These are phyloP conservation scores for Coemansia sp. DNA, from an alignment of 371 early-diverging fungal genomes.

Conservation along the genomic window DNA sequence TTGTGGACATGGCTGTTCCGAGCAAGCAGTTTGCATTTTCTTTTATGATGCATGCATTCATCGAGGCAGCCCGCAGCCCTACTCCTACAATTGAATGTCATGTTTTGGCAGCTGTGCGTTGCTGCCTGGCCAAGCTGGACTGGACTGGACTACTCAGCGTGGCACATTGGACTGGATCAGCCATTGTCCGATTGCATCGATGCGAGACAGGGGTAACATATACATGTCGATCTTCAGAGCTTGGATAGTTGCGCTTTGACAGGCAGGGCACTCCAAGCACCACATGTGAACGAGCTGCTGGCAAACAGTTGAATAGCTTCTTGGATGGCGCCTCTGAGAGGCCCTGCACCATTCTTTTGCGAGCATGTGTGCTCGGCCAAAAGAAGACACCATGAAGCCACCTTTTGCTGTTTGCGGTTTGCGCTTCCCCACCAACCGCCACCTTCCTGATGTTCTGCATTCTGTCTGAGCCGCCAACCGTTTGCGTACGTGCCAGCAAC, in stretches of 20 bases:
- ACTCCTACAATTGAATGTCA: not conserved
- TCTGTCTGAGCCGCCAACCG: not conserved
- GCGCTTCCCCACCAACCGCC: constrained; percentile 1
- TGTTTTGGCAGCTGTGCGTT: not conserved
- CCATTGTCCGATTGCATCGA: not conserved
- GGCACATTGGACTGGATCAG: not conserved
- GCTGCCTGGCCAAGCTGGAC: not conserved
- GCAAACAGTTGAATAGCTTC: not conserved
- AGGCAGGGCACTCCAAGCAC: not conserved
- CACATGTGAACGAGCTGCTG: not conserved
- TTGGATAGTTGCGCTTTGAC: not conserved
- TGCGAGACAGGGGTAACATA: not conserved
- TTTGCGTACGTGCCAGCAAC: not conserved
- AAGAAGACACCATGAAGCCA: constrained; percentile 5
- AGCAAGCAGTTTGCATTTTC: not conserved
- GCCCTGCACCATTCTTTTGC: not conserved
- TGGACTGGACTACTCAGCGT: not conserved
- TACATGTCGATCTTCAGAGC: not conserved
- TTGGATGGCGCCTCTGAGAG: constrained; percentile 8
- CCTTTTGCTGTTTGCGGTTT: not conserved
- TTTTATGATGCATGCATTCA: not conserved
- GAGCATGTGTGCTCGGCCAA: not conserved
- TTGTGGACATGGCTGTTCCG: not conserved
- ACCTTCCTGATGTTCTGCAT: constrained; percentile 1
- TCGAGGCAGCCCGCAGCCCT: constrained; percentile 5